These are phyloP conservation scores for Peronospora destructor DNA, from an alignment of 352 stramenopile species.

Conservation along the genomic window DNA sequence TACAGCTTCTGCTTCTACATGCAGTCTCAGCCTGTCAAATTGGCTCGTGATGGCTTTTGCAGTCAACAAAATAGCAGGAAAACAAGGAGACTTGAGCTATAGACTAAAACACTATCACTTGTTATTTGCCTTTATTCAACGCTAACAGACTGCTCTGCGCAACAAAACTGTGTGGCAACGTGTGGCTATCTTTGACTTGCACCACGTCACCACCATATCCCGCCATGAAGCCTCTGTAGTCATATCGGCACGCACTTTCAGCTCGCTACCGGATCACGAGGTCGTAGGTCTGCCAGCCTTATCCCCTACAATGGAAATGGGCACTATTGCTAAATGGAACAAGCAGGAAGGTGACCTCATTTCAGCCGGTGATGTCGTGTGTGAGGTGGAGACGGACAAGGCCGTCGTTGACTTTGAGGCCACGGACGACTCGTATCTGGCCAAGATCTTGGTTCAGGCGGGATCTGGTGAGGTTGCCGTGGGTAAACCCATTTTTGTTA, in stretches of 20 bases:
- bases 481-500: conserved; percentile 66
- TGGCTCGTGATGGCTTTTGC: neutral
- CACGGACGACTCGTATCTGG: conserved; percentile 92
- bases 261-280: conserved; percentile 64
- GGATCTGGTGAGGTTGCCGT: conserved; percentile 84
- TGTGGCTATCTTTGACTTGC: conserved; percentile 39
- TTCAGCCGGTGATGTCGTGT: conserved; percentile 88
- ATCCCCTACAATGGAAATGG: conserved; percentile 92
- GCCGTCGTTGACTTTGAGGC: conserved; percentile 96
- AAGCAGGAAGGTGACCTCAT: conserved; percentile 89
- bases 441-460: conserved; percentile 90
- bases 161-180: conserved; percentile 58
- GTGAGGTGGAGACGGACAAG: conserved; percentile 97
- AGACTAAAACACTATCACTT: neutral
- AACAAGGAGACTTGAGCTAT: neutral
- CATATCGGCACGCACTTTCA: conserved; percentile 36
- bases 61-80: neutral
- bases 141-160: conserved; percentile 36
- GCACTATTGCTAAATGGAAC: conserved; percentile 93
- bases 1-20: neutral
- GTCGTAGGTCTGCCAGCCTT: conserved; percentile 68
- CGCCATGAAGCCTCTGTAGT: conserved; percentile 18
- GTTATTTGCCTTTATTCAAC: neutral
- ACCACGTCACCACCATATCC: conserved; percentile 22
- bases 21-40: neutral